Evolutionary conservation across 805 yeast species (phyloP).

Genomic region (Kodamaea kaohsiungensis): DNA sequence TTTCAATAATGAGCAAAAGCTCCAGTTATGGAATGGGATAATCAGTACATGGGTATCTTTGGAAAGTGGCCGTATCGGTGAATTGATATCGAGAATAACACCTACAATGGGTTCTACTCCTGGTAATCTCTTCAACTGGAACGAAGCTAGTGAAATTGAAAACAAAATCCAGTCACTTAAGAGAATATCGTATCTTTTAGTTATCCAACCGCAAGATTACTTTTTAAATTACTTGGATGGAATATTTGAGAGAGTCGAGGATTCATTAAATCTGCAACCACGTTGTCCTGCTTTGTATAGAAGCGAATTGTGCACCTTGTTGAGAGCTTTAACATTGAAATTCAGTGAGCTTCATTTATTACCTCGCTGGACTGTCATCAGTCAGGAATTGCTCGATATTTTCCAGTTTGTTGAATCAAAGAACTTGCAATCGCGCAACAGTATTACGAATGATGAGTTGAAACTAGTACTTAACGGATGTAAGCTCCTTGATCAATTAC

Average conservation of each 20-base stretch:
- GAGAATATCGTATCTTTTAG: conserved; percentile 62
- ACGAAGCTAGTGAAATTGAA: conserved; percentile 61
- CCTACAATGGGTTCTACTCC: conserved; percentile 47
- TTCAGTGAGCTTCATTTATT: conserved; percentile 64
- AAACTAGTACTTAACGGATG: conserved; percentile 57
- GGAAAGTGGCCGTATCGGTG: conserved; percentile 62
- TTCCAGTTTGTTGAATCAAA: conserved; percentile 41
- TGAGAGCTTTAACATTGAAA: conserved; percentile 65
- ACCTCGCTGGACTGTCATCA: conserved; percentile 69
- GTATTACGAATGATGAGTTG: conserved; percentile 37
- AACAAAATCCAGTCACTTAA: conserved; percentile 54
- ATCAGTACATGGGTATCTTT: conserved; percentile 62
- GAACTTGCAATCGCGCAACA: conserved; percentile 23
- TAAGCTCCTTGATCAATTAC: conserved; percentile 74
- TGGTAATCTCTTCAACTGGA: conserved; percentile 70
- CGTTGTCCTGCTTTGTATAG: conserved; percentile 33
- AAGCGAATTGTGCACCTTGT: conserved; percentile 51
- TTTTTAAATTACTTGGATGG: conserved; percentile 53
- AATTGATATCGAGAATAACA: conserved; percentile 37
- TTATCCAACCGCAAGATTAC: conserved; percentile 62
- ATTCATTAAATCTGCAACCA: conserved; percentile 23
- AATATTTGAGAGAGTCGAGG: conserved; percentile 37
- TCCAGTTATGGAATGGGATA: conserved; percentile 53
- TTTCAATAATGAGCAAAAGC: conserved; percentile 34
- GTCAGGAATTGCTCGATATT: conserved; percentile 57